These are phyloP conservation scores for Zalaria sp. DNA, from an alignment of 2,329 filamentous ascomycete species.

Conservation along the genomic window DNA sequence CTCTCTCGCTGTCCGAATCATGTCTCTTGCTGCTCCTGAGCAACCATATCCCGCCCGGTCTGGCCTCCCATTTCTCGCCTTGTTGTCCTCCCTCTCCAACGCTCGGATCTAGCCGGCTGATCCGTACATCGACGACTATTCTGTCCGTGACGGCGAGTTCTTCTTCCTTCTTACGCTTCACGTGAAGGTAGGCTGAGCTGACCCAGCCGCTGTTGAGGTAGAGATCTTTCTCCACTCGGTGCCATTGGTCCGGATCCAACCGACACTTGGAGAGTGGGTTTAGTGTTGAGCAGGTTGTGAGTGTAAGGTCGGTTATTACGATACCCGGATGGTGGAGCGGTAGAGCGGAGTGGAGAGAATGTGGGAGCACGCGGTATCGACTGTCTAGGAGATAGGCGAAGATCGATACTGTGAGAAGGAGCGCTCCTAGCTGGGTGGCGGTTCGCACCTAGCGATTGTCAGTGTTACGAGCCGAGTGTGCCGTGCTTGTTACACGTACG, in stretches of 20 bases:
- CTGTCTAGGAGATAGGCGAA: conserved; percentile 73
- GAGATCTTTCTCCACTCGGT: conserved; percentile 78
- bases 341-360: conserved; percentile 73
- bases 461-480: no score
- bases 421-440: conserved; percentile 57
- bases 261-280: conserved; percentile 58
- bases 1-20: conserved; percentile 59
- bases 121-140: conserved; percentile 65
- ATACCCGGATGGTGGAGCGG: conserved; percentile 69
- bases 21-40: conserved; percentile 58
- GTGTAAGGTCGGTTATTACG: conserved; percentile 72
- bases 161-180: conserved; percentile 74
- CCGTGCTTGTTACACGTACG: conserved; percentile 2
- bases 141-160: conserved; percentile 61
- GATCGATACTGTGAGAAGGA: conserved; percentile 49
- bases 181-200: conserved; percentile 64
- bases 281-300: conserved; percentile 60
- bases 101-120: conserved; percentile 58
- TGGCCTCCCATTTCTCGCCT: conserved; percentile 60
- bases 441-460: conserved; percentile 35
- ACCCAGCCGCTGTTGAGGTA: conserved; percentile 64
- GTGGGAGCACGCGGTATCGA: conserved; percentile 74
- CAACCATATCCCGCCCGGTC: conserved; percentile 69
- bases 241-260: conserved; percentile 60
- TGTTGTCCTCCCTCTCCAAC: conserved; percentile 40